phyloP scores from a whole-genome alignment of 2,329 filamentous ascomycete genomes.

The Lecanosticta acicola region DNA sequence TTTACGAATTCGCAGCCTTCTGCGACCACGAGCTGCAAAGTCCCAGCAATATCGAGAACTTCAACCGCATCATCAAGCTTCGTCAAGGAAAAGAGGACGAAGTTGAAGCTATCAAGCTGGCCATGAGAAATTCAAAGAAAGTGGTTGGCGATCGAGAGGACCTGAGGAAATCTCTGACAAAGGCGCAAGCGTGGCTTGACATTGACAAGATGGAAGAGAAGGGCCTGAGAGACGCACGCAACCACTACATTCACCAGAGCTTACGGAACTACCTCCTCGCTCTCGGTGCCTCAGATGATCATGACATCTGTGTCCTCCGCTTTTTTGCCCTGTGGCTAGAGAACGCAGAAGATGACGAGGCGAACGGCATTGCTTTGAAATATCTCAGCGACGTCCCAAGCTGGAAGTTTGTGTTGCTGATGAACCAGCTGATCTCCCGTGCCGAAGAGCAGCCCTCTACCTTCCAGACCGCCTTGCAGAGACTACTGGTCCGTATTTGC shows the following conservation, averaged over 20 bases:
- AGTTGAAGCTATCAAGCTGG: constrained; percentile 63
- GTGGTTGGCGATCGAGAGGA: constrained; percentile 45
- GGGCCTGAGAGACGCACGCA: constrained; percentile 67
- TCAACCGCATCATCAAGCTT: constrained; percentile 71
- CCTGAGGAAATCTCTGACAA: constrained; percentile 57
- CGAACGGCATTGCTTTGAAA: constrained; percentile 69
- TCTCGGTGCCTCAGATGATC: constrained; percentile 75
- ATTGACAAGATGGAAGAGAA: constrained; percentile 83
- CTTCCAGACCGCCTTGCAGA: constrained; percentile 72
- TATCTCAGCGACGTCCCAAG: constrained; percentile 72
- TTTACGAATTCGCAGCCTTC: constrained; percentile 90
- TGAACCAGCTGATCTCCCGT: constrained; percentile 95
- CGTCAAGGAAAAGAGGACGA: constrained; percentile 77
- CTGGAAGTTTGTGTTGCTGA: constrained; percentile 83
- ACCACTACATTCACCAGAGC: constrained; percentile 79
- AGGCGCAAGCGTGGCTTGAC: constrained; percentile 82
- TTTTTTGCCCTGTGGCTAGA: constrained; percentile 95
- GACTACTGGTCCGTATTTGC: constrained; percentile 76
- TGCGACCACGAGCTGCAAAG: constrained; percentile 93
- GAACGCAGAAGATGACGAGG: constrained; percentile 66
- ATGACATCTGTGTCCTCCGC: constrained; percentile 82
- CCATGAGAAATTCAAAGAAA: constrained; percentile 45
- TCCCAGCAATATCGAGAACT: constrained; percentile 75
- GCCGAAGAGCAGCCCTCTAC: constrained; percentile 62
- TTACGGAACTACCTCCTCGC: constrained; percentile 89